phyloP scores from a whole-genome alignment of 371 early-diverging fungal species.

The Funneliformis caledonium region DNA sequence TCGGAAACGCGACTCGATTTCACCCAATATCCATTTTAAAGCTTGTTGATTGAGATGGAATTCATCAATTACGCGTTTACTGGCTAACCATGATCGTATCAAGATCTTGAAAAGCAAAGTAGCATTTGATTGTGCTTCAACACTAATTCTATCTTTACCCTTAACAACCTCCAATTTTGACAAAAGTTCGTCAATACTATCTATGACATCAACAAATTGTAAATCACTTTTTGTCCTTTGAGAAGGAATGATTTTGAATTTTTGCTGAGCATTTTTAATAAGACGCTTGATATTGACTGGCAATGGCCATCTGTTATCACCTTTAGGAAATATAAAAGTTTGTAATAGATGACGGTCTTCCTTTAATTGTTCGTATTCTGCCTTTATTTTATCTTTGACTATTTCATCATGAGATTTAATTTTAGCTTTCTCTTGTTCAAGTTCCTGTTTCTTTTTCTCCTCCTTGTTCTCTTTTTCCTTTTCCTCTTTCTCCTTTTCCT shows the following conservation, averaged over 20 bases:
- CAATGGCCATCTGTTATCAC: constrained; percentile 83
- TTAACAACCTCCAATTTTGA: constrained; percentile 82
- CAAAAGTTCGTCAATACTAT: constrained; percentile 73
- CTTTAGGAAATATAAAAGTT: constrained; percentile 76
- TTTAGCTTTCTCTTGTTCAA: neutral
- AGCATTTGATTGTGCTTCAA: constrained; percentile 91
- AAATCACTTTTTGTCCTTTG: constrained; percentile 63
- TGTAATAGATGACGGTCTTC: constrained; percentile 81
- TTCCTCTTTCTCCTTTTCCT: constrained; percentile 39
- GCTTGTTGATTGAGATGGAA: constrained; percentile 85
- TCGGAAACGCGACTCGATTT: constrained; percentile 90
- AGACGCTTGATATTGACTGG: constrained; percentile 91
- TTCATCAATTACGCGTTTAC: constrained; percentile 89
- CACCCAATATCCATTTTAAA: constrained; percentile 95
- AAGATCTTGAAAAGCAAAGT: constrained; percentile 89
- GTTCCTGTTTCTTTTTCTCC: neutral
- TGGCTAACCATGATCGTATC: constrained; percentile 83
- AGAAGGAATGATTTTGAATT: constrained; percentile 80
- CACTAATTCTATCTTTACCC: constrained; percentile 83
- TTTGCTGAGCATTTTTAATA: constrained; percentile 90
- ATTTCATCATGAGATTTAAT: constrained; percentile 34
- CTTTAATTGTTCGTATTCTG: constrained; percentile 76
- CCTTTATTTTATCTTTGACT: constrained; percentile 17
- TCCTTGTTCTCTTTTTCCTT: neutral
- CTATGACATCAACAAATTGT: constrained; percentile 83